These are phyloP conservation scores for Fusarium sp. DNA, from an alignment of 2,329 filamentous ascomycete genomes.

Conservation along the genomic window DNA sequence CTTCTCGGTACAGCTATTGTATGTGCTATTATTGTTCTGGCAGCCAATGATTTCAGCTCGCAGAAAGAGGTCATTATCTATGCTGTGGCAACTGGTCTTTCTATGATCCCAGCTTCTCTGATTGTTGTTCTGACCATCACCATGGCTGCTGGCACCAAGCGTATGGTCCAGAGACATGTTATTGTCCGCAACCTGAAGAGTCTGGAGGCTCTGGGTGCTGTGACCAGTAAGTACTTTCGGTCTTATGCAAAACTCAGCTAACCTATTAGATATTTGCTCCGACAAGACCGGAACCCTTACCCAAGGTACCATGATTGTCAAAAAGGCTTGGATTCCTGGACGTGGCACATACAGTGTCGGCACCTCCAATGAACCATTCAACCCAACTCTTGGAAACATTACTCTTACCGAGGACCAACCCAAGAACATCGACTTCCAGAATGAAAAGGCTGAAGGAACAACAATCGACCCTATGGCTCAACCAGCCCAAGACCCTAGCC, in stretches of 20 bases:
- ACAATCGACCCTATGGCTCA: constrained; percentile 47
- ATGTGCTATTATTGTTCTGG: constrained; percentile 77
- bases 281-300: constrained; percentile 70
- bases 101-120: constrained; percentile 65
- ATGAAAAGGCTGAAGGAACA: constrained; percentile 46
- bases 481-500: constrained; percentile 59
- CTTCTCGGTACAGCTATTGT: constrained; percentile 76
- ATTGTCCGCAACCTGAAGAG: constrained; percentile 65
- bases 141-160: constrained; percentile 66
- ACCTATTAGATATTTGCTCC: constrained; percentile 61
- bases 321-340: constrained; percentile 64
- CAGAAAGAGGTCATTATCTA: constrained; percentile 70
- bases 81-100: constrained; percentile 60
- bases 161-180: constrained; percentile 65
- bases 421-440: constrained; percentile 51
- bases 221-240: constrained; percentile 55
- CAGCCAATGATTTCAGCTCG: constrained; percentile 67
- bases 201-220: constrained; percentile 69
- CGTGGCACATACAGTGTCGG: constrained; percentile 61
- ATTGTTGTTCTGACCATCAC: constrained; percentile 69
- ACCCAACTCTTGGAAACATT: constrained; percentile 66
- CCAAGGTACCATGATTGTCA: constrained; percentile 66
- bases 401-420: constrained; percentile 54
- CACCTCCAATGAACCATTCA: constrained; percentile 66
- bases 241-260: constrained; percentile 20